A percentile compares a stretch with the other conserved stretches of the same genome.
Evolutionary conservation across 345 rosid genomes (phyloP).

Genomic region (Aquilaria yunnanensis): DNA sequence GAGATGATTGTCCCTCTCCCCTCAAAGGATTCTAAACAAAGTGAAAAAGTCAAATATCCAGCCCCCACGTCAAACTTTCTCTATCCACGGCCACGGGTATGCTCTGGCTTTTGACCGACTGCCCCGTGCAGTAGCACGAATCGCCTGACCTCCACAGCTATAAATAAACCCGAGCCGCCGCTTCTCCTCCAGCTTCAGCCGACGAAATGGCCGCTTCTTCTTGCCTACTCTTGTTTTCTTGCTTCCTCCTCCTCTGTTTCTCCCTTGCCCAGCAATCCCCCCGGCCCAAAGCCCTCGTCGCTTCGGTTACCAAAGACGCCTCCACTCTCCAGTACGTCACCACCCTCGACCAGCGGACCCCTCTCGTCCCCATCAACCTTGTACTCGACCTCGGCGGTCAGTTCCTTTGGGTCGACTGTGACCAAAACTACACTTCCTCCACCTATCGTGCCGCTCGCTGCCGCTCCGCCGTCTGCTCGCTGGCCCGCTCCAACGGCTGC

Average conservation of each 20-base stretch:
- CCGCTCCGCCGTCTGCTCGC: slow-evolving; percentile 50
- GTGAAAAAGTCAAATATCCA: too few relatives aligned
- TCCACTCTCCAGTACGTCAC: slow-evolving; percentile 59
- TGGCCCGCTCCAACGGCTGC: slow-evolving; percentile 42
- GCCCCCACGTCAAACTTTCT: too few relatives aligned
- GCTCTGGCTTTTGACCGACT: too few relatives aligned
- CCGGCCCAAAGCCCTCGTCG: slow-evolving; percentile 57
- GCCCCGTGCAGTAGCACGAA: too few relatives aligned
- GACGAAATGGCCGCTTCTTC: slow-evolving; percentile 14
- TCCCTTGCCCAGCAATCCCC: slow-evolving; percentile 40
- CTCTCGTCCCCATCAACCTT: slow-evolving; percentile 33
- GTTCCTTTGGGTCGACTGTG: slow-evolving; percentile 58
- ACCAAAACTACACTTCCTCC: slow-evolving; percentile 45
- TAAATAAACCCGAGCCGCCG: too few relatives aligned
- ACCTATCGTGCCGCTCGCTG: slow-evolving; percentile 47
- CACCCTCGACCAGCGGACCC: slow-evolving; percentile 48
- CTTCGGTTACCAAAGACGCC: slow-evolving; percentile 55
- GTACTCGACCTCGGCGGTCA: slow-evolving; percentile 71
- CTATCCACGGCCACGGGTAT: too few relatives aligned
- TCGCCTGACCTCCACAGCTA: too few relatives aligned
- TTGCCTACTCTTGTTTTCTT: slow-evolving; percentile 6
- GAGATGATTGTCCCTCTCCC: too few relatives aligned
- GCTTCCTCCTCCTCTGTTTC: slow-evolving; percentile 9
- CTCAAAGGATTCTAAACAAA: too few relatives aligned
- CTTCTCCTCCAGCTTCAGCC: neutral